Base-by-base conservation (phyloP, 2,329 filamentous ascomycete species). In the Trichoderma asperellum region DNA sequence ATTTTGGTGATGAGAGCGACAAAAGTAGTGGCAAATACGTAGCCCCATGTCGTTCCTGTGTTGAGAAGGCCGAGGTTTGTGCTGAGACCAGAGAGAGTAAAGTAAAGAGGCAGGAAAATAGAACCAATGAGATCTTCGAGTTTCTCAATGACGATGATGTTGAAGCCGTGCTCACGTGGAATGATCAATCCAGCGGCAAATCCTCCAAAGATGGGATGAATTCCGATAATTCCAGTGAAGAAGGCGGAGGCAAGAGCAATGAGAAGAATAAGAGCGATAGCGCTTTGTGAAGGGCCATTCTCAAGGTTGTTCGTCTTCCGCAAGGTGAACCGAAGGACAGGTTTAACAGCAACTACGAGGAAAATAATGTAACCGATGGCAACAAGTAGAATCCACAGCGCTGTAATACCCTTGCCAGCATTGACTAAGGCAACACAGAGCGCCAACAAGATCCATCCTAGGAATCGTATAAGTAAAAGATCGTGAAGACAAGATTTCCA, bases 401-500 rank as follows among this genome's bases (percentile, higher is more conserved):
- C 94, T 0, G 93, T 90, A 24, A 98, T 79, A 0, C 95, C 95
- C 56, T 87, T 91, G 18, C 89, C 89, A 35, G 94, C 93, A 76
- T 98, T 98, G 75, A 97, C 94, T 32, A 98, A 86, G 0, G 95
- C 92, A 40, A 98, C 94, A 73, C 95, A 97, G 34, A 98, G 89
- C 0, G 95, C 95, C 29, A 98, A 89, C 18, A 98, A 84, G 73
- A 97, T 91, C 95, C 95, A 98, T 69, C 81, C 80, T 77, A 40
- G 10, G 21, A 35, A 29, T 18, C 21, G 12, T 49, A 24, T 73
- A 35, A 71, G 67, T 47, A 29, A 10, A 10, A 21, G 47, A 27
- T 52, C n/a, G 21, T 16, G 7, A 21, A 7, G 11, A 21, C 4
- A 14, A n/a, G 29, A 47, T 34, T 27, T 4, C 12, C 4, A 18